Percentiles rank a stretch among this genome's conserved stretches.
Conservation (phyloP, 345 rosid genomes). For the Capsella bursapastoris region DNA sequence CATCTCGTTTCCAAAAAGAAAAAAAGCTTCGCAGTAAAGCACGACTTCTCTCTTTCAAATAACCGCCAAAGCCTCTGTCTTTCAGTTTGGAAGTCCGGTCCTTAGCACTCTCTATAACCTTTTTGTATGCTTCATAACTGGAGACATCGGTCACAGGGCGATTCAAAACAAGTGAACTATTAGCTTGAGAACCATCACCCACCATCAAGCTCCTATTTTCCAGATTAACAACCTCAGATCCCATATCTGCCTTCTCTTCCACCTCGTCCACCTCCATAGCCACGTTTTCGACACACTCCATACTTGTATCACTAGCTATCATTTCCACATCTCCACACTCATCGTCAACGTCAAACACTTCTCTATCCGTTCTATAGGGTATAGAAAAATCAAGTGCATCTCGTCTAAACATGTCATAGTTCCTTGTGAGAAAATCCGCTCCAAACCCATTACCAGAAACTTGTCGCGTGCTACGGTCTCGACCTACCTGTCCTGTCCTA, state of each 20-base stretch:
- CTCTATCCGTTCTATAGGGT: conserved; percentile 14
- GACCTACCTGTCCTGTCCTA: neutral
- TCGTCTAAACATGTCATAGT: neutral
- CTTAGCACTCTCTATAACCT: conserved; percentile 35
- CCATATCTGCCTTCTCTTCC: conserved; percentile 11
- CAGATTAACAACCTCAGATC: conserved; percentile 7
- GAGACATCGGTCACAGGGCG: conserved; percentile 29
- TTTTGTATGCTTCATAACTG: conserved; percentile 42
- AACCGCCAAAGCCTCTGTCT: conserved; percentile 31
- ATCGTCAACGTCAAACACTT: conserved; percentile 41
- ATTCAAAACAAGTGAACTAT: conserved; percentile 24
- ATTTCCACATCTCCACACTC: conserved; percentile 18
- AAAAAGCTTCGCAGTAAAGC: conserved; percentile 45
- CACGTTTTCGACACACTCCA: conserved; percentile 31
- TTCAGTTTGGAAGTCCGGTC: conserved; percentile 34
- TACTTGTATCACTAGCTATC: conserved; percentile 31
- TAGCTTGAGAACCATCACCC: conserved; percentile 18
- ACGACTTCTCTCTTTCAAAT: conserved; percentile 50
- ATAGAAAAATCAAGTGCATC: conserved; percentile 9
- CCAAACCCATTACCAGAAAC: conserved; percentile 29
- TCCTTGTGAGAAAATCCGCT: neutral
- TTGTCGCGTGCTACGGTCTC: conserved; percentile 4
- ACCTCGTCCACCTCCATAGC: conserved; percentile 33
- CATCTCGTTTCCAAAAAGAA: conserved; percentile 48
- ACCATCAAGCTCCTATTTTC: conserved; percentile 28